Evolutionary conservation across 2,329 filamentous ascomycete species (phyloP), one percentile per base, ranked within the genome.

Genomic region (Ophiocordyceps sinensis): DNA sequence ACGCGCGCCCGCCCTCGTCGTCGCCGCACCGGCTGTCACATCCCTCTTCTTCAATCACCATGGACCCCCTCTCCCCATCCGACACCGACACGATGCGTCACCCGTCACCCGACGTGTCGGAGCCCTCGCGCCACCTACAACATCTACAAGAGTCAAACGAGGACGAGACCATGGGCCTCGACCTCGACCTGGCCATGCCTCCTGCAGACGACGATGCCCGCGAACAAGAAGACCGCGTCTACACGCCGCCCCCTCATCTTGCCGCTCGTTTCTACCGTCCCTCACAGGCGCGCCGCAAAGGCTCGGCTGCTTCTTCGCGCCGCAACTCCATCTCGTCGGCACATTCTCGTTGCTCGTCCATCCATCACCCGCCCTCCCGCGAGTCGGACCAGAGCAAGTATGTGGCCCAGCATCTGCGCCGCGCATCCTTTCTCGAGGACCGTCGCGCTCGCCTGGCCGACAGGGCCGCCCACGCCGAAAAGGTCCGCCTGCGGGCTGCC

Each of bases 381-480:
- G 64, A 55, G n/a, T 54, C 62, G n/a, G 73, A 75, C 17, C 82
- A 86, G 62, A 86, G 79, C 66, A 84, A 83, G 56, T 73, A 85
- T 59, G 68, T 87, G 42, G 82, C 83, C 43, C 83, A 87, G 56
- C 83, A 87, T 55, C 68, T 87, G 43, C 83, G 85, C 36, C 78
- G 85, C 41, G 79, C 82, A 38, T 85, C 82, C 14, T 88, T 89
- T 44, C 73, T 89, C 46, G 84, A 88, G 58, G 81, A 82, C 49
- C 79, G 85, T 45, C 86, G 85, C 56, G 83, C 84, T 13, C 75
- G 84, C 17, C 70, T 91, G 15, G 84, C 85, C 41, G 84, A 88
- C 58, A 71, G 84, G 42, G 85, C 85, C 26, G 82, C 82, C 8
- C 84, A 91, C 59, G 85, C 82, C 19, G 85, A 91, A 59, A 85